A percentile compares a stretch with the other conserved stretches of the same genome.
Evolutionary conservation across 805 yeast genomes (phyloP).

Genomic region (Lachancea meyersii): DNA sequence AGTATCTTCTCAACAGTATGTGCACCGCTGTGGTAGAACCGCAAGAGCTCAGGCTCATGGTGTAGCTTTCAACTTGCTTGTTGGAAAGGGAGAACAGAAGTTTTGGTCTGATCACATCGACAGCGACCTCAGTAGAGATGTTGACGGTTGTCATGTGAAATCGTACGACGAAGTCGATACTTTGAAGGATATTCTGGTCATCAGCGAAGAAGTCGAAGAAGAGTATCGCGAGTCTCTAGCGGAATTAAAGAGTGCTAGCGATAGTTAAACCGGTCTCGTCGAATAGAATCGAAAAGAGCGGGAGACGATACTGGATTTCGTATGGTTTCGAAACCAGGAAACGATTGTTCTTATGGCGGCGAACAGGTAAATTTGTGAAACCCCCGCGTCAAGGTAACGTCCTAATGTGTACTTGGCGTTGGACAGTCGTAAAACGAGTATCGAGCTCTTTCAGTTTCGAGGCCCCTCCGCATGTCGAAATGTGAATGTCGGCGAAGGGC

Average conservation of each 20-base stretch:
- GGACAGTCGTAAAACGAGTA: too few species aligned
- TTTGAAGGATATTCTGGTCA: conserved; percentile 21
- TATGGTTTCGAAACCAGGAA: too few species aligned
- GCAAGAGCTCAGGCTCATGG: conserved; percentile 88
- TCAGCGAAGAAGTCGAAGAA: conserved; percentile 35
- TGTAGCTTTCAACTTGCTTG: conserved; percentile 62
- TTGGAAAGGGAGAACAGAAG: conserved; percentile 71
- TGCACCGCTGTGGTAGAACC: conserved; percentile 95
- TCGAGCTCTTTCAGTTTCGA: too few species aligned
- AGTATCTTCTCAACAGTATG: conserved; percentile 79
- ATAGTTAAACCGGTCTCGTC: not conserved
- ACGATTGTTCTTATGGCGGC: too few species aligned
- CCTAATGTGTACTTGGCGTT: too few species aligned
- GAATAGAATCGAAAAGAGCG: too few species aligned
- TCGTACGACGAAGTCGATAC: conserved; percentile 14
- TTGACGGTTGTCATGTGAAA: conserved; percentile 30
- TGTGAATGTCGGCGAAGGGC: too few species aligned
- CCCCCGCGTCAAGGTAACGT: too few species aligned
- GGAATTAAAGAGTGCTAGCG: conserved; percentile 32
- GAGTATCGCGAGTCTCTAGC: conserved; percentile 42
- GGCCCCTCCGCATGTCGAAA: too few species aligned
- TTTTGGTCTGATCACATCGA: conserved; percentile 50
- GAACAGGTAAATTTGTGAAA: too few species aligned
- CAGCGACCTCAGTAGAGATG: conserved; percentile 47
- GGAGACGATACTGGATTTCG: too few species aligned